Evolutionary conservation across 2,329 filamentous ascomycete genomes (phyloP).

Genomic region (Monosporascus sp.): DNA sequence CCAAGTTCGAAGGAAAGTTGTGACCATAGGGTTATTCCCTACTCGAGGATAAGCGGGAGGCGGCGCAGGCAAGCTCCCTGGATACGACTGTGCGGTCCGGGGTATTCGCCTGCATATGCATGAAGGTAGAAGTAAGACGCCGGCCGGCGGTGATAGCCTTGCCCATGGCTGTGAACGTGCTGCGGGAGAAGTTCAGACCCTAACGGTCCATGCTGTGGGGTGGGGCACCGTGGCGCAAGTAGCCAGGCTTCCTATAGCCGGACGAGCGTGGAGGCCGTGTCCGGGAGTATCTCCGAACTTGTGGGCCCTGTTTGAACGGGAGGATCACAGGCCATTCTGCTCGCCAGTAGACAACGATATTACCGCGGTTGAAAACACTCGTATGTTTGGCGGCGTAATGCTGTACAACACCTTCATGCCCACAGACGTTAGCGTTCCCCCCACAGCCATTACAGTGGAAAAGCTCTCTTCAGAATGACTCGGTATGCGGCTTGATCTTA

Average conservation of each 20-base stretch:
- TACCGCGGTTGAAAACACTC: conserved; percentile 61
- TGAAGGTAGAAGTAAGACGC: conserved; percentile 21
- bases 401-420: conserved; percentile 74
- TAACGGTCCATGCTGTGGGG: conserved; percentile 6
- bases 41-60: conserved; percentile 7
- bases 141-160: conserved; percentile 4
- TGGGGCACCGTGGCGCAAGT: conserved; percentile 7
- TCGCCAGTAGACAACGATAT: conserved; percentile 71
- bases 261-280: conserved; percentile 8
- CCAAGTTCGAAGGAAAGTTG: conserved; percentile 17
- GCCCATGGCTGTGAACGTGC: conserved; percentile 4
- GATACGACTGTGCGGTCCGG: conserved; percentile 3
- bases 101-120: conserved; percentile 2
- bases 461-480: conserved; percentile 61
- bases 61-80: conserved; percentile 3
- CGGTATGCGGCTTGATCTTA: conserved; percentile 67
- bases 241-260: conserved; percentile 20
- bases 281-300: conserved; percentile 21
- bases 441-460: conserved; percentile 72
- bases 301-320: conserved; percentile 64
- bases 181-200: conserved; percentile 4
- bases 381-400: conserved; percentile 84
- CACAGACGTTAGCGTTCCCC: conserved; percentile 60
- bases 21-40: conserved; percentile 14
- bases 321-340: conserved; percentile 72